phyloP scores from a whole-genome alignment of 306 rosid species.

The Cicer pinnatifidum region DNA sequence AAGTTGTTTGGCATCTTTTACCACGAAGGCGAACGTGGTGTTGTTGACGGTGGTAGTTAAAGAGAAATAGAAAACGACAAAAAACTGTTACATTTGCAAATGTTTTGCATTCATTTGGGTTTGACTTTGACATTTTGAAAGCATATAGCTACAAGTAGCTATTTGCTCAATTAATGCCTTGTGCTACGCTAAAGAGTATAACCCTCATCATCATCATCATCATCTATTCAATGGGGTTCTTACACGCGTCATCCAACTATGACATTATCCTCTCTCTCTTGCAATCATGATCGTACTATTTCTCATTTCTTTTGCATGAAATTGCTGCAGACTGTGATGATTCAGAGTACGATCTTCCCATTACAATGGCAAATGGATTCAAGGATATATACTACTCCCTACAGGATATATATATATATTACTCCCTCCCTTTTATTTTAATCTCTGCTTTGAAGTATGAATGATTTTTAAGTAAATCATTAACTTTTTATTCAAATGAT shows the following conservation, averaged over 20 bases:
- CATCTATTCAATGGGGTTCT: conserved; percentile 43
- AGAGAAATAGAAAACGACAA: conserved; percentile 46
- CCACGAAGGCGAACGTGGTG: conserved; percentile 4
- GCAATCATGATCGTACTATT: conserved; percentile 38
- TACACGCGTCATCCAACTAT: conserved; percentile 48
- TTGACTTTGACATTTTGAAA: conserved; percentile 46
- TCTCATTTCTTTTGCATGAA: conserved; percentile 41
- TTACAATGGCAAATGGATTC: conserved; percentile 20
- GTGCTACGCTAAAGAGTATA: background rate
- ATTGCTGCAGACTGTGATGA: background rate
- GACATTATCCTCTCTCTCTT: conserved; percentile 7
- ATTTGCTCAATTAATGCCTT: conserved; percentile 31
- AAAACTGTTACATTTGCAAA: conserved; percentile 30
- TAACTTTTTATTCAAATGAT: too few species aligned
- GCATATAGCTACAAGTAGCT: conserved; percentile 7
- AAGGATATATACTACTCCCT: background rate
- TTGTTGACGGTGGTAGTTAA: background rate
- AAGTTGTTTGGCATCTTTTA: conserved; percentile 62
- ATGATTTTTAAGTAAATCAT: too few species aligned
- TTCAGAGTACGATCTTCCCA: conserved; percentile 38
- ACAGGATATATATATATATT: too few species aligned
- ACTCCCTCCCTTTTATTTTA: fast-evolving
- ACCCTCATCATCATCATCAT: conserved; percentile 34
- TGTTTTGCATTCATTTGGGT: conserved; percentile 26
- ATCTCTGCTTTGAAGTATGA: too few species aligned